These are phyloP conservation scores for Pseudogymnoascus sp. DNA, from an alignment of 2,329 filamentous ascomycete genomes.

Conservation along the genomic window DNA sequence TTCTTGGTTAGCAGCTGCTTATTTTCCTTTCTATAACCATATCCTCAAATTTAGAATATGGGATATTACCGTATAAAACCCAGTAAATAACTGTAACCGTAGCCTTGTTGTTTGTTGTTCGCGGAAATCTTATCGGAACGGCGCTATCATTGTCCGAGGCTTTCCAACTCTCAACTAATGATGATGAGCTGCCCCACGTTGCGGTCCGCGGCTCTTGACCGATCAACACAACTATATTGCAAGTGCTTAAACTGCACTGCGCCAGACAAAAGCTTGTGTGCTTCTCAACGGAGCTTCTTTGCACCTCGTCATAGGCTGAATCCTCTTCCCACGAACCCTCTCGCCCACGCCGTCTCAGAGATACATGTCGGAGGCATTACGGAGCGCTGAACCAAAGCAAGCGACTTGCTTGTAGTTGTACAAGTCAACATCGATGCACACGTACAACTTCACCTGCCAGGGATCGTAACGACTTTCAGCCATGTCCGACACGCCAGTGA, in stretches of 20 bases:
- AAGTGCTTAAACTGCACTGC: neutral
- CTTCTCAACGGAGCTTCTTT: neutral
- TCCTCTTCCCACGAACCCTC: neutral
- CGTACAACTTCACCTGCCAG: constrained; percentile 12
- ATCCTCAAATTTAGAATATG: neutral
- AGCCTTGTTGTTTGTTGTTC: neutral
- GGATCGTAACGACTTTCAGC: constrained; percentile 14
- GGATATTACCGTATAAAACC: neutral
- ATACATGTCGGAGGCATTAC: constrained; percentile 6
- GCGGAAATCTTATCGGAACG: neutral
- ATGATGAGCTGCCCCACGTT: constrained; percentile 9
- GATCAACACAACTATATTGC: neutral
- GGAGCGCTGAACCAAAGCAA: constrained; percentile 8
- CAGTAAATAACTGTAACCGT: neutral
- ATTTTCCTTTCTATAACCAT: neutral
- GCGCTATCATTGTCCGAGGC: constrained; percentile 5
- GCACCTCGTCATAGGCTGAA: neutral
- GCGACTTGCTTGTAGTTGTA: constrained; percentile 4
- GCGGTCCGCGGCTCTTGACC: neutral
- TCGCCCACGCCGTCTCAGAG: neutral
- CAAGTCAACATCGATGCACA: constrained; percentile 13
- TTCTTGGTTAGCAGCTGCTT: neutral
- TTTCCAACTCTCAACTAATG: neutral
- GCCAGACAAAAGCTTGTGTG: neutral
- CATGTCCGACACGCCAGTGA: constrained; percentile 29